Percentiles rank a stretch among this genome's conserved stretches.
phyloP scores from a whole-genome alignment of 2,329 filamentous ascomycete genomes.

The Colletotrichum higginsianum region DNA sequence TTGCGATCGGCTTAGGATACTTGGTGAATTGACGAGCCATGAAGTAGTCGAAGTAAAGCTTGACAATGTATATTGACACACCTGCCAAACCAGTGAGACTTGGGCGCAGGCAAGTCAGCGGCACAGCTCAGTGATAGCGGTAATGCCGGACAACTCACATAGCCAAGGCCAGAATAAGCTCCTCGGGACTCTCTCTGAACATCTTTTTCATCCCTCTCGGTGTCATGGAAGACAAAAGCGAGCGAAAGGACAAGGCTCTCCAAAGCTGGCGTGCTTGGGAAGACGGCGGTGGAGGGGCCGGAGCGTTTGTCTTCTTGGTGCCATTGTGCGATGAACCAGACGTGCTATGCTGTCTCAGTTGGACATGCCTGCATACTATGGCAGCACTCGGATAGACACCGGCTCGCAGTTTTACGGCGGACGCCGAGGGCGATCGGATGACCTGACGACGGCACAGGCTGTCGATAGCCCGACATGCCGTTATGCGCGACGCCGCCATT shows the following conservation, averaged over 20 bases:
- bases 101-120: conserved; percentile 44
- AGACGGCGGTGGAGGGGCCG: conserved; percentile 47
- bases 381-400: background rate
- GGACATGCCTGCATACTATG: background rate
- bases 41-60: conserved; percentile 69
- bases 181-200: conserved; percentile 60
- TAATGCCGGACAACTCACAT: conserved; percentile 51
- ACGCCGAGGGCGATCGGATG: conserved; percentile 7
- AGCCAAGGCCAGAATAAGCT: conserved; percentile 58
- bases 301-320: conserved; percentile 44
- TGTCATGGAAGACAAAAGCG: conserved; percentile 55
- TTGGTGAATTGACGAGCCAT: conserved; percentile 69
- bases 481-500: conserved; percentile 38
- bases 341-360: conserved; percentile 30
- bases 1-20: conserved; percentile 79
- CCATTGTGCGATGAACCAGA: conserved; percentile 2
- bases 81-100: conserved; percentile 55
- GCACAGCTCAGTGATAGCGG: background rate
- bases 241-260: conserved; percentile 53
- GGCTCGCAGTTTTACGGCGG: conserved; percentile 13
- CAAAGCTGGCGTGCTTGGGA: conserved; percentile 49
- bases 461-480: conserved; percentile 32
- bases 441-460: conserved; percentile 20
- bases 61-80: conserved; percentile 56
- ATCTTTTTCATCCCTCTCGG: conserved; percentile 55